Conservation (phyloP, 768 basidiomycete genomes). For the Grammothele lineata region DNA sequence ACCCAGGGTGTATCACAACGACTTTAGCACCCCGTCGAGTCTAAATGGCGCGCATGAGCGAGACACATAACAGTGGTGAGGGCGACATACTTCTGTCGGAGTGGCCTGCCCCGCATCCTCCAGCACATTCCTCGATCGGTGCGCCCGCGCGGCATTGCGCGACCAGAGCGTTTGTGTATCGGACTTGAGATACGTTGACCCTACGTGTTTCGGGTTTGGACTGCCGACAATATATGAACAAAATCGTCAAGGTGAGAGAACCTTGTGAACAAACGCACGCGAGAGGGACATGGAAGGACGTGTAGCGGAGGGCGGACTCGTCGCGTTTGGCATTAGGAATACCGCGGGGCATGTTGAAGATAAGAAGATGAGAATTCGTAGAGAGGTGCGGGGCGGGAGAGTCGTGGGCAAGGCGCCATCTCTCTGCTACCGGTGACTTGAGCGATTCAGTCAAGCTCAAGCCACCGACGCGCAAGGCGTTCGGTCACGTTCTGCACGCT, state of each 20-base stretch:
- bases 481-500: no score
- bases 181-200: slow-evolving; percentile 72
- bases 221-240: slow-evolving; percentile 30
- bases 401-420: no score
- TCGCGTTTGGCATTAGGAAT: slow-evolving; percentile 77
- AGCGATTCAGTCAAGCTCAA: no score
- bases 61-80: slow-evolving; percentile 20
- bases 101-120: slow-evolving; percentile 34
- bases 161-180: slow-evolving; percentile 74
- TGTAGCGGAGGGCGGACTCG: slow-evolving; percentile 79
- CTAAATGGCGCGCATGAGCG: slow-evolving; percentile 15
- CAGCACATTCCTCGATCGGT: slow-evolving; percentile 42
- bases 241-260: neutral
- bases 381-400: no score
- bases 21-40: slow-evolving; percentile 72
- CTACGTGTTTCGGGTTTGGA: slow-evolving; percentile 77
- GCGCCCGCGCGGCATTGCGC: slow-evolving; percentile 47
- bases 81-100: slow-evolving; percentile 20
- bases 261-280: slow-evolving; percentile 38
- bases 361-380: no score
- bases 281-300: slow-evolving; percentile 75
- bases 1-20: slow-evolving; percentile 78
- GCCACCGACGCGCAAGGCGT: no score
- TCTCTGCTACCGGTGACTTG: no score
- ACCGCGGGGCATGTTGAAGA: slow-evolving; percentile 64